Evolutionary conservation across 345 rosid species (phyloP).

Genomic region (Geranium brycei): DNA sequence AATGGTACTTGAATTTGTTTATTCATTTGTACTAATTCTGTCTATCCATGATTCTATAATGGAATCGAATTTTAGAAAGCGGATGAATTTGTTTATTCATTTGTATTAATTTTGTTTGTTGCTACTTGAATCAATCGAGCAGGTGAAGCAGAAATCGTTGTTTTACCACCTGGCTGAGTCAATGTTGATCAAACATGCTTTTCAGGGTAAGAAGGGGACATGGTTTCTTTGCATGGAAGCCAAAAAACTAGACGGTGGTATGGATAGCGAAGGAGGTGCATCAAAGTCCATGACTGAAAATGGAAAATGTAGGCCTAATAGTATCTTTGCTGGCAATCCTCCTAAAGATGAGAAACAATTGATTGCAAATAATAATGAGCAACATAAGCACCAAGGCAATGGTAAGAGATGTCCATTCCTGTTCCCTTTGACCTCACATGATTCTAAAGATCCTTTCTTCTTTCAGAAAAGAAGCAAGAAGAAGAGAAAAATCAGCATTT

Average conservation of each 20-base stretch:
- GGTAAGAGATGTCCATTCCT: too few species aligned
- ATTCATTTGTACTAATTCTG: neutral
- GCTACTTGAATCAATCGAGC: neutral
- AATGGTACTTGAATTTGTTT: constrained; percentile 21
- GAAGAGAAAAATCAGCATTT: neutral
- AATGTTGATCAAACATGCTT: constrained; percentile 28
- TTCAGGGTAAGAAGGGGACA: constrained; percentile 18
- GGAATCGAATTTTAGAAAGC: too few species aligned
- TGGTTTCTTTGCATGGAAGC: constrained; percentile 24
- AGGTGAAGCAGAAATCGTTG: constrained; percentile 24
- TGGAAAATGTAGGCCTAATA: neutral
- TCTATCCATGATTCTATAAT: too few species aligned
- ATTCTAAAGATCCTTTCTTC: neutral
- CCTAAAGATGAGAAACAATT: too few species aligned
- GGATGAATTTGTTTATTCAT: too few species aligned
- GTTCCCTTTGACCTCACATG: too few species aligned
- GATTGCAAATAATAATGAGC: too few species aligned
- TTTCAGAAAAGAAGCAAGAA: constrained; percentile 1
- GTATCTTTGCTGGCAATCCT: too few species aligned
- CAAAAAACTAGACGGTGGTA: constrained; percentile 9
- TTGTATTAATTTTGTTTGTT: too few species aligned
- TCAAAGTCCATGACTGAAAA: neutral
- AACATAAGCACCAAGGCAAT: too few species aligned
- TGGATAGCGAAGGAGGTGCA: constrained; percentile 1
- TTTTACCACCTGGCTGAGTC: constrained; percentile 32